These are phyloP conservation scores for Penicillium sp. DNA, from an alignment of 2,329 filamentous ascomycete species.

Conservation along the genomic window DNA sequence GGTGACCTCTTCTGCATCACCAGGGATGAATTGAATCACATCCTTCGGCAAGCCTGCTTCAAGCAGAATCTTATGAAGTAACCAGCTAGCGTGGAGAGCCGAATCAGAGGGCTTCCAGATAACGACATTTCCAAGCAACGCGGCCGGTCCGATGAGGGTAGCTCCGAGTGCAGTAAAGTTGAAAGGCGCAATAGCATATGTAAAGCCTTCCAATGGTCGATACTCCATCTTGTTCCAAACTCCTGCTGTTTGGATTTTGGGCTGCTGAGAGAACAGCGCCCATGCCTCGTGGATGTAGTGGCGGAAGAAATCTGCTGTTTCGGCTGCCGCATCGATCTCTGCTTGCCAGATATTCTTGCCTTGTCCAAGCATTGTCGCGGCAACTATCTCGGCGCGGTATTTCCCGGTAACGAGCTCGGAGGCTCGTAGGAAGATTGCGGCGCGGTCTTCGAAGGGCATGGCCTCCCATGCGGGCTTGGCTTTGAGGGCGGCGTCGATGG, in stretches of 20 bases:
- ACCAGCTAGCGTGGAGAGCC: conserved; percentile 80
- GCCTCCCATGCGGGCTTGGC: conserved; percentile 64
- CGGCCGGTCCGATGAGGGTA: conserved; percentile 77
- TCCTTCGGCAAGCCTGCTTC: conserved; percentile 84
- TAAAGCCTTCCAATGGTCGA: conserved; percentile 85
- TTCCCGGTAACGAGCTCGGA: conserved; percentile 84
- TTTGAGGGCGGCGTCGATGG: conserved; percentile 19
- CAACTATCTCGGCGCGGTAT: conserved; percentile 93
- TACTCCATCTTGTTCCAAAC: conserved; percentile 89
- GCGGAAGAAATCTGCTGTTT: conserved; percentile 84
- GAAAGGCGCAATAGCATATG: conserved; percentile 88
- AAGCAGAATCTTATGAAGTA: conserved; percentile 81
- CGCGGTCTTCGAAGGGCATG: conserved; percentile 82
- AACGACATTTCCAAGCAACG: conserved; percentile 87
- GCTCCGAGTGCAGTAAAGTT: conserved; percentile 93
- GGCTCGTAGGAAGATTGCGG: conserved; percentile 89
- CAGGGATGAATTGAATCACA: conserved; percentile 88
- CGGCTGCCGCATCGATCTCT: conserved; percentile 89
- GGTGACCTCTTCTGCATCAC: conserved; percentile 79
- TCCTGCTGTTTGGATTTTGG: conserved; percentile 73
- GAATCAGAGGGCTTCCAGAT: conserved; percentile 90
- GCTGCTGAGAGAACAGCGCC: conserved; percentile 82
- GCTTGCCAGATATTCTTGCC: conserved; percentile 98
- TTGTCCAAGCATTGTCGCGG: conserved; percentile 88
- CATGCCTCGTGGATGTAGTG: conserved; percentile 88